phyloP scores from a whole-genome alignment of 208 protist genomes.

The Blechomonas ayalai region DNA sequence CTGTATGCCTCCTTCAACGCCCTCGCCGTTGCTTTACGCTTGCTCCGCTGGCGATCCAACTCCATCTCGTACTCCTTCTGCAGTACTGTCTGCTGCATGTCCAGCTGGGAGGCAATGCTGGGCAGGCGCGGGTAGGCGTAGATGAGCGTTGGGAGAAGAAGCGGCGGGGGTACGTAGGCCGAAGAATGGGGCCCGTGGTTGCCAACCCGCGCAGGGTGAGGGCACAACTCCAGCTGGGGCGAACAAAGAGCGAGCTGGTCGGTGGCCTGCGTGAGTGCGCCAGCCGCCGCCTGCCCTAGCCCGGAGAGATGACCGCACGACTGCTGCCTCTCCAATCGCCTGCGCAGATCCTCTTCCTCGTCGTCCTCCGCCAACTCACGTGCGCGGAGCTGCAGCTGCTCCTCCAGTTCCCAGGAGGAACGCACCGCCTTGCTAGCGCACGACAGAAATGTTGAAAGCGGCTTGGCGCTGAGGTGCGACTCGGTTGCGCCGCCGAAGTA shows the following conservation, averaged over 20 bases:
- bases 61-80: constrained; percentile 20
- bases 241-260: too few species aligned
- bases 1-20: constrained; percentile 20
- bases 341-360: constrained; percentile 29
- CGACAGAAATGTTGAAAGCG: constrained; percentile 44
- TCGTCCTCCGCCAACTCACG: constrained; percentile 31
- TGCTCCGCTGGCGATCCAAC: constrained; percentile 17
- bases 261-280: neutral
- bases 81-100: constrained; percentile 19
- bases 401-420: constrained; percentile 24
- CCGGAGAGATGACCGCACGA: neutral
- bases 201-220: too few species aligned
- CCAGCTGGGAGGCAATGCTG: constrained; percentile 24
- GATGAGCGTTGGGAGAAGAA: constrained; percentile 8
- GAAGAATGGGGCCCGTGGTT: too few species aligned
- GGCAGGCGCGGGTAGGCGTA: constrained; percentile 27
- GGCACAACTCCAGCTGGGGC: too few species aligned
- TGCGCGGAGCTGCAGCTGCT: constrained; percentile 35
- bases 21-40: constrained; percentile 6
- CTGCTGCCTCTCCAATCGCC: constrained; percentile 1
- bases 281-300: neutral
- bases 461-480: constrained; percentile 48
- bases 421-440: constrained; percentile 19
- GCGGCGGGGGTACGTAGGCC: neutral
- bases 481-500: constrained; percentile 63